phyloP scores from a whole-genome alignment of 2,329 filamentous ascomycete genomes.

The Monilinia fructicola region DNA sequence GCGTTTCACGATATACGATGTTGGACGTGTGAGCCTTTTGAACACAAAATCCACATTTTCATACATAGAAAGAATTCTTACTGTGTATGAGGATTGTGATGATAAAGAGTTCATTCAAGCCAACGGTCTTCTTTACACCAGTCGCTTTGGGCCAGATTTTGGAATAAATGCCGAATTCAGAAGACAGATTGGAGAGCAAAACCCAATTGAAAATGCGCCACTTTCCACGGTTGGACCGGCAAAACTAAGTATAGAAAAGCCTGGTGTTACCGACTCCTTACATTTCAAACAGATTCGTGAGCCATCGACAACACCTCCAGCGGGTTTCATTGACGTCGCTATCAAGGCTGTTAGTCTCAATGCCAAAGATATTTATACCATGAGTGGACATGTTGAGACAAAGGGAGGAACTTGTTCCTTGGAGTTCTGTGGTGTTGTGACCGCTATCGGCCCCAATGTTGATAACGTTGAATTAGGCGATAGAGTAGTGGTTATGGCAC shows the following conservation, averaged over 20 bases:
- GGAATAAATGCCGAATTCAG: background rate
- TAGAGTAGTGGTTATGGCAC: background rate
- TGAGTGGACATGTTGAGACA: constrained; percentile 3
- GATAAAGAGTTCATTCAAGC: background rate
- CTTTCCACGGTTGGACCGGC: background rate
- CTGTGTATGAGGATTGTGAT: background rate
- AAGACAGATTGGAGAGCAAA: background rate
- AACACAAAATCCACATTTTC: background rate
- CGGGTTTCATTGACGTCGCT: background rate
- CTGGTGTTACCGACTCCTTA: background rate
- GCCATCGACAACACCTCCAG: background rate
- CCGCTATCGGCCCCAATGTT: background rate
- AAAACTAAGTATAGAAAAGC: background rate
- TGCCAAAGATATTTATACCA: background rate
- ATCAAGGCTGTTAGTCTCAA: background rate
- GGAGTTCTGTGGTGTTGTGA: background rate
- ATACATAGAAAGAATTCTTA: background rate
- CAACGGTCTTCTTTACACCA: background rate
- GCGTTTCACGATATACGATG: constrained; percentile 17
- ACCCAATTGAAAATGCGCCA: background rate
- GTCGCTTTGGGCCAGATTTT: background rate
- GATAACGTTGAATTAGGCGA: background rate
- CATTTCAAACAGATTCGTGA: background rate
- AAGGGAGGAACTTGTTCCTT: background rate
- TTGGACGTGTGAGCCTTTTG: background rate